phyloP scores from a whole-genome alignment of 306 rosid genomes.

The Pachyrhizus erosus region DNA sequence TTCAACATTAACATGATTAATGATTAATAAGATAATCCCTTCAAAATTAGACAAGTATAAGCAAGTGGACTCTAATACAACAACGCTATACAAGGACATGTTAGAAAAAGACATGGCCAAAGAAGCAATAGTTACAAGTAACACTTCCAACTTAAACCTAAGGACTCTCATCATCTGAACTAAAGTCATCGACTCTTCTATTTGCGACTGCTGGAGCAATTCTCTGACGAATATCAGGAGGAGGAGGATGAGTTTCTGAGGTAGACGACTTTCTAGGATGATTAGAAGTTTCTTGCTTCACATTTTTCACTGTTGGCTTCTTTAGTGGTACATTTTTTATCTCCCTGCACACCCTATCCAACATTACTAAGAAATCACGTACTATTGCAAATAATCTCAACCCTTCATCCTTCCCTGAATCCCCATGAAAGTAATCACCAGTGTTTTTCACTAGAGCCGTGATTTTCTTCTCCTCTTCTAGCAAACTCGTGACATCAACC shows the following conservation, averaged over 20 bases:
- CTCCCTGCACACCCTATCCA: conserved; percentile 87
- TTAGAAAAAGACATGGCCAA: background rate
- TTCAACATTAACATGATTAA: conserved; percentile 20
- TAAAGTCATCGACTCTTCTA: conserved; percentile 62
- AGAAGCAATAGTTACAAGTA: conserved; percentile 36
- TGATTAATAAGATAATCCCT: conserved; percentile 21
- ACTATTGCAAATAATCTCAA: conserved; percentile 75
- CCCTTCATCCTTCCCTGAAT: conserved; percentile 88
- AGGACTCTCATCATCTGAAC: conserved; percentile 88
- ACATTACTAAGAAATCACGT: conserved; percentile 82
- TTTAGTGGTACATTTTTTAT: conserved; percentile 48
- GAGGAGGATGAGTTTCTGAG: conserved; percentile 49
- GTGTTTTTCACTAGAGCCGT: conserved; percentile 85
- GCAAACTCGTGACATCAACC: conserved; percentile 56
- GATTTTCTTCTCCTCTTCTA: conserved; percentile 83
- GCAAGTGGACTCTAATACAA: conserved; percentile 18
- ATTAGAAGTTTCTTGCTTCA: conserved; percentile 49
- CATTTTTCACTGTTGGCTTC: conserved; percentile 29
- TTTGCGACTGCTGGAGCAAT: conserved; percentile 70
- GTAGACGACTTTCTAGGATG: conserved; percentile 44
- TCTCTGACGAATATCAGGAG: conserved; percentile 56
- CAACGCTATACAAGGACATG: conserved; percentile 34
- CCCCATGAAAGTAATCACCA: conserved; percentile 96
- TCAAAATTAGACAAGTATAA: conserved; percentile 15
- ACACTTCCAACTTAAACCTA: conserved; percentile 55